Base-by-base conservation (phyloP, 2,329 filamentous ascomycete genomes). In the Claviceps spartinae region DNA sequence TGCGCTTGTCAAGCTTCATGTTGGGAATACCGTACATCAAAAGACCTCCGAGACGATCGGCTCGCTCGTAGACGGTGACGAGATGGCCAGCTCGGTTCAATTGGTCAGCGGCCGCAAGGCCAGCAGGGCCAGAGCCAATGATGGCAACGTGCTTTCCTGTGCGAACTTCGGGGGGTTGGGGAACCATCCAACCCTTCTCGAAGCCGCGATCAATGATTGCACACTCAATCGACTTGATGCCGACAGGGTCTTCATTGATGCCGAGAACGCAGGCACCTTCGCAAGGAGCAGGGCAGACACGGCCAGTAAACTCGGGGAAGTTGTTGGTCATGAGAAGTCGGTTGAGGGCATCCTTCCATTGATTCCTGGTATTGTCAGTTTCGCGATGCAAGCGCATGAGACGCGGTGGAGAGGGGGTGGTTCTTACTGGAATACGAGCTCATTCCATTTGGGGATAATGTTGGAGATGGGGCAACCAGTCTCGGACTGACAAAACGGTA, bases 21-120 rank as follows among this genome's bases (percentile, higher is more conserved):
- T 97, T 97, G 59, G 91, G 91, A 60, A 97, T 97, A 60, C 91
- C 91, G 65, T 97, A 96, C 91, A 96, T 96, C 63, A 97, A 80
- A 52, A 97, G 77, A 68, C 91, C 91, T 71, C 91, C 91, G 53
- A 85, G 74, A 58, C 91, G 88, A 65, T 97, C 91, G 54, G 89
- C 82, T 58, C 91, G 88, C 77, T 97, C 91, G 64, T 93, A 96
- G 18, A 97, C 81, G 13, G 88, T 95, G 51, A 96, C 88, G 4
- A 66, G 72, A 72, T 97, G 91, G 30, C 91, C 91, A 61, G 86
- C 88, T 62, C 85, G 86, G 79, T 97, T 97, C 59, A 97, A 81
- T 70, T 96, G 91, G 65, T 97, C 91, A 56, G 91, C 90, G 54
- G 81, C 81, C 52, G 91, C 88, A 61, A 97, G 82, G 73, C 91